Evolutionary conservation across 257 asterid genomes (phyloP), one percentile per base, ranked within the genome.

Genomic region (Nyctanthes arbortristis): DNA sequence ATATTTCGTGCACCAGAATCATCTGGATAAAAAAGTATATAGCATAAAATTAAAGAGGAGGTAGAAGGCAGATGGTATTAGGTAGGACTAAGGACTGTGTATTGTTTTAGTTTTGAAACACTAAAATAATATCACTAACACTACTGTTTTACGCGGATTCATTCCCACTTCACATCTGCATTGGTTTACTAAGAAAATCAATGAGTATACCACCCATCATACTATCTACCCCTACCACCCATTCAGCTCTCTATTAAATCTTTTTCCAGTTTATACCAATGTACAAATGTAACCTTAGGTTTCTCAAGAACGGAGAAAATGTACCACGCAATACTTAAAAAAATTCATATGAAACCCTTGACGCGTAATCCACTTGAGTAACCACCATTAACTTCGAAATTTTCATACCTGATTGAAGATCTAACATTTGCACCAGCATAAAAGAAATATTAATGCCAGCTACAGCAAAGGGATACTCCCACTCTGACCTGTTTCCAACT

Each of bases 401-500:
- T 60, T 24, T 12, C 54, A 34, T 45, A 93, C 99, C 97, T 80
- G 99, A 87, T 62, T 93, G 99, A 80, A 93, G 99, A 80, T 89
- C 96, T 77, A 93, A 80, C 97, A 93, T 89, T 73, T 91, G 99
- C 62, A 85, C 90, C 68, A 93, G 79, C 97, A 89, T 93, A 73
- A 93, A 93, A 13, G 99, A 91, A 73, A 93, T 74, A 75, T 93
- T 93, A 77, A 93, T 86, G 78, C 97, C 99, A 59, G 99, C 99
- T 70, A 93, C 97, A 64, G 99, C 97, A 60, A 93, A 93, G 20
- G 99, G 99, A 83, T 93, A 93, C 81, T 93, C 99, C 99, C 97
- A 93, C 32, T 87, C 91, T 36, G 99, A 87, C 77, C 99, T 84
- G 65, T 79, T 79, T 70, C 99, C 99, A 35, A 80, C 87, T 89